These are phyloP conservation scores for Schizothecium vesticola DNA, from an alignment of 495 filamentous ascomycete genomes.

Conservation along the genomic window DNA sequence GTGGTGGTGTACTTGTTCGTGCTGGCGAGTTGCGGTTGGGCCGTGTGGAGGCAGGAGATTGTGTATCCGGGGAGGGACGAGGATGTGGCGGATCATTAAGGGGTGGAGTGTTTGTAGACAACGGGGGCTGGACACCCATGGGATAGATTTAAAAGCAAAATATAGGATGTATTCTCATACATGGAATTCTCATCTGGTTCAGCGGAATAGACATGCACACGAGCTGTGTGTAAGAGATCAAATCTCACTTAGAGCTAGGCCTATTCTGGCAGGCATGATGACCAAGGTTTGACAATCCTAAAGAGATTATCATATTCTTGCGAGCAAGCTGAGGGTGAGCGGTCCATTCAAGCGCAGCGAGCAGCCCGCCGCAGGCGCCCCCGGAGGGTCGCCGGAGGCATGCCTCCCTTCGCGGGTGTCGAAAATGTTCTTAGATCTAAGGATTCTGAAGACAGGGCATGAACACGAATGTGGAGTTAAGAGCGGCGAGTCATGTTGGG, in stretches of 20 bases:
- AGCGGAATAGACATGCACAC: no score
- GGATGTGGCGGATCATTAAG: slow-evolving; percentile 40
- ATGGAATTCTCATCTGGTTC: no score
- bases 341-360: background rate
- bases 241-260: no score
- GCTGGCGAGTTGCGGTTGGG: slow-evolving; percentile 45
- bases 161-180: no score
- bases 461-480: no score
- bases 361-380: no score
- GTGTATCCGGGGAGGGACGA: slow-evolving; percentile 61
- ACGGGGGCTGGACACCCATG: background rate
- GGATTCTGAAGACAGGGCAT: background rate
- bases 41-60: slow-evolving; percentile 51
- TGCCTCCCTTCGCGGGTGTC: background rate
- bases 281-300: no score
- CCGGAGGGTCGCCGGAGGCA: background rate
- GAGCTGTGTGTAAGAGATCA: no score
- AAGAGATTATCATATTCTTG: no score
- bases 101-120: background rate
- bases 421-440: background rate
- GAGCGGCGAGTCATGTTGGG: no score
- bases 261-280: no score
- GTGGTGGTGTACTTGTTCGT: slow-evolving; percentile 55
- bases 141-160: background rate
- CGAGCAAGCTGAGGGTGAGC: background rate